A percentile compares a stretch with the other conserved stretches of the same genome.
phyloP scores from a whole-genome alignment of 1,284 basidiomycete genomes.

The Tylopilus orsonianus region DNA sequence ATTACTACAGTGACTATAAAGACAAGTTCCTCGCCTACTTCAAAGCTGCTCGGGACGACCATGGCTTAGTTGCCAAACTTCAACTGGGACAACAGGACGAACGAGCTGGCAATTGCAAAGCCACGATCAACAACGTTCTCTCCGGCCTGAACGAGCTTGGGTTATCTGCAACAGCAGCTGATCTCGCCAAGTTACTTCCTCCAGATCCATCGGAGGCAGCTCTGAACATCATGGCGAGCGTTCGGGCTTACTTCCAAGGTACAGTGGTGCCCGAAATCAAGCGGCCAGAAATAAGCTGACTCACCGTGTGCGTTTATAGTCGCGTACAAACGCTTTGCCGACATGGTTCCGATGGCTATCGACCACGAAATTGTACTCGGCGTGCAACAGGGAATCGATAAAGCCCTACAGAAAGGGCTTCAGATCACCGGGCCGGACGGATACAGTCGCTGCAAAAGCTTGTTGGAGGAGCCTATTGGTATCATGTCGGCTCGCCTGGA shows the following conservation, averaged over 20 bases:
- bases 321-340: constrained; percentile 66
- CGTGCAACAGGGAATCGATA: constrained; percentile 43
- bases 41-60: constrained; percentile 39
- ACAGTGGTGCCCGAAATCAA: neutral
- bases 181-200: constrained; percentile 54
- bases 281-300: neutral
- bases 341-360: constrained; percentile 62
- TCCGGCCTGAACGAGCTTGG: constrained; percentile 46
- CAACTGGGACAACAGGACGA: neutral
- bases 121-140: constrained; percentile 35
- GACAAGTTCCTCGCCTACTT: constrained; percentile 56
- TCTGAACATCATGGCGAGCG: constrained; percentile 66
- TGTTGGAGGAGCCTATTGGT: constrained; percentile 54
- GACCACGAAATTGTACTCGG: constrained; percentile 59
- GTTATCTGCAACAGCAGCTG: constrained; percentile 39
- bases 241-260: constrained; percentile 75
- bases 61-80: constrained; percentile 28
- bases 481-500: constrained; percentile 50
- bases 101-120: neutral
- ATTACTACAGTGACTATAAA: constrained; percentile 57
- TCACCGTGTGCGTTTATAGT: constrained; percentile 39
- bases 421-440: constrained; percentile 36
- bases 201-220: constrained; percentile 55
- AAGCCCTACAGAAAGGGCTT: constrained; percentile 45
- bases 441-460: constrained; percentile 41